A percentile compares a stretch with the other conserved stretches of the same genome.
Conservation (phyloP, 2,329 filamentous ascomycete genomes). For the Penicillium sp. region DNA sequence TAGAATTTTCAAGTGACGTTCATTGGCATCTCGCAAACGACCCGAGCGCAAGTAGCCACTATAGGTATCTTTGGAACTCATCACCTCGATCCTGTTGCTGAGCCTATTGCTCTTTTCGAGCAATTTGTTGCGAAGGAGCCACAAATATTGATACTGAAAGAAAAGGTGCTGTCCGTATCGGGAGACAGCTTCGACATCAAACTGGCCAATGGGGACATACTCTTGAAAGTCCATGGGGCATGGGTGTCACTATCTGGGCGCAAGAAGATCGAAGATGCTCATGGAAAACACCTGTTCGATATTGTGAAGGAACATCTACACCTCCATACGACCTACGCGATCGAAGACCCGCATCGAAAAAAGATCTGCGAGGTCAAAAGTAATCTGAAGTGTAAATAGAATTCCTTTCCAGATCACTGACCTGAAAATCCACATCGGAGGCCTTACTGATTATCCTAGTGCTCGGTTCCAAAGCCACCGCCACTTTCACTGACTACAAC, state of each 20-base stretch:
- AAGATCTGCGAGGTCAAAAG: slow-evolving; percentile 62
- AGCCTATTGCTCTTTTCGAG: slow-evolving; percentile 25
- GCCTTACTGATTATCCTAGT: slow-evolving; percentile 18
- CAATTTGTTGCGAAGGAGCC: slow-evolving; percentile 20
- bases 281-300: slow-evolving; percentile 26
- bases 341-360: slow-evolving; percentile 50
- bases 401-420: not conserved
- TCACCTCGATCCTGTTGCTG: slow-evolving; percentile 18
- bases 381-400: slow-evolving; percentile 55
- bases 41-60: not conserved
- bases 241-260: slow-evolving; percentile 39
- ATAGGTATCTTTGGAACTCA: slow-evolving; percentile 20
- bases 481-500: slow-evolving; percentile 58
- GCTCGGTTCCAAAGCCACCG: slow-evolving; percentile 31
- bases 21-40: no score
- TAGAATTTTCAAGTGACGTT: no score
- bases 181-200: slow-evolving; percentile 69
- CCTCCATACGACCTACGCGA: slow-evolving; percentile 25
- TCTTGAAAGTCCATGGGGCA: slow-evolving; percentile 63
- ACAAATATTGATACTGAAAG: slow-evolving; percentile 61
- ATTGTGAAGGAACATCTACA: slow-evolving; percentile 29
- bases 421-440: not conserved
- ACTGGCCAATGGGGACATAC: slow-evolving; percentile 56
- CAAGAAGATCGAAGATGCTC: slow-evolving; percentile 26
- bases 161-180: slow-evolving; percentile 65